phyloP scores from a whole-genome alignment of 805 yeast species.

The Zygoascus bituminiphila region DNA sequence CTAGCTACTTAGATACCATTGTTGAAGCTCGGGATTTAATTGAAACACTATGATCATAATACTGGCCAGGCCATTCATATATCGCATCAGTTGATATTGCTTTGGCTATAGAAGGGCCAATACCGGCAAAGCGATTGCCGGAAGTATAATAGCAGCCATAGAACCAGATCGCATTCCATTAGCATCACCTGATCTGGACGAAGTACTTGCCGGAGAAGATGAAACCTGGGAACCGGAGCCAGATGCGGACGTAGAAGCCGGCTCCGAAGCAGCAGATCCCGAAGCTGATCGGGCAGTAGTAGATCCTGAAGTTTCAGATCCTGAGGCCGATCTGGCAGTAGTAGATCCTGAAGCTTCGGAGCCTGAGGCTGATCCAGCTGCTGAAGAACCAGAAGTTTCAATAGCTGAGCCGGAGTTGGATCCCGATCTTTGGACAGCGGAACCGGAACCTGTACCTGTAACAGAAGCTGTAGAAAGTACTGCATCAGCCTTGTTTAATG shows the following conservation, averaged over 20 bases:
- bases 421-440: background rate
- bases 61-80: too few relatives aligned
- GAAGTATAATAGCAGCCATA: background rate
- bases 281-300: background rate
- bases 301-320: background rate
- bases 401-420: background rate
- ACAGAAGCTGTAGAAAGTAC: background rate
- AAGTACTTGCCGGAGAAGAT: background rate
- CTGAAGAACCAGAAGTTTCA: background rate
- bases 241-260: background rate
- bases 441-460: background rate
- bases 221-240: background rate
- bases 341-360: background rate
- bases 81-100: too few relatives aligned
- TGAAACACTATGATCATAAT: too few relatives aligned
- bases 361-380: background rate
- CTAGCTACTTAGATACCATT: too few relatives aligned
- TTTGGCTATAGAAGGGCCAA: background rate
- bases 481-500: background rate
- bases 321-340: background rate
- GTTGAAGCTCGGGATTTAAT: too few relatives aligned
- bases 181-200: background rate
- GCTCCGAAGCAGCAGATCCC: background rate
- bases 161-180: background rate
- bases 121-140: background rate